Evolutionary conservation across 1,284 basidiomycete genomes (phyloP).

Genomic region (Peniophora sp.): DNA sequence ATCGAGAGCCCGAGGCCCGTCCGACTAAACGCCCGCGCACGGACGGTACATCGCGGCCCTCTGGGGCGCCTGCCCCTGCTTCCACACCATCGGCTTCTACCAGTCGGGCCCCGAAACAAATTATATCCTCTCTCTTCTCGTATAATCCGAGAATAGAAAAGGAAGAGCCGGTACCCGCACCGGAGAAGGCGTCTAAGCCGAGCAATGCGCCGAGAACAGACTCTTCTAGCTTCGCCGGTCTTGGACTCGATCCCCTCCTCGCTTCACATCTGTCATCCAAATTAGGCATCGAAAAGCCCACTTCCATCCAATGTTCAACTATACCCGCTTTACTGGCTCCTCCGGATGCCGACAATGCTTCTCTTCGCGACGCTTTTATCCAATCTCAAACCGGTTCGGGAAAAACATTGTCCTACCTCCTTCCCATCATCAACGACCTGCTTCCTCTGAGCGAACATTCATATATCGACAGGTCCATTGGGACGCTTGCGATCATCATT

Average conservation of each 20-base stretch:
- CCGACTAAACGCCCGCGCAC: slow-evolving; percentile 45
- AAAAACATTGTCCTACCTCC: slow-evolving; percentile 91
- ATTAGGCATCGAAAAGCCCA: slow-evolving; percentile 82
- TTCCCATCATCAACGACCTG: slow-evolving; percentile 93
- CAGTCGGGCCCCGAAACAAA: slow-evolving; percentile 42
- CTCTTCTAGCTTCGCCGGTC: slow-evolving; percentile 64
- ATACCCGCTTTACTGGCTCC: slow-evolving; percentile 64
- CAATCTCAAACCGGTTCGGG: slow-evolving; percentile 98
- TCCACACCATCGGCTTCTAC: slow-evolving; percentile 12
- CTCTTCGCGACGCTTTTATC: slow-evolving; percentile 80
- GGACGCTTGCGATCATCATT: slow-evolving; percentile 92
- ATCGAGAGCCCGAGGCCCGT: slow-evolving; percentile 12
- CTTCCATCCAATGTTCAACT: slow-evolving; percentile 82
- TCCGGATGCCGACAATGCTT: slow-evolving; percentile 27
- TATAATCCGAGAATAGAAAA: slow-evolving; percentile 65
- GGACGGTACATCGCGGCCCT: slow-evolving; percentile 17
- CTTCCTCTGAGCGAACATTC: slow-evolving; percentile 82
- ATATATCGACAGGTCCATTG: slow-evolving; percentile 81
- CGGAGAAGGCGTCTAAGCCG: slow-evolving; percentile 37
- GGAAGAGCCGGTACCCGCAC: slow-evolving; percentile 21
- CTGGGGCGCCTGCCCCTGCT: slow-evolving; percentile 13
- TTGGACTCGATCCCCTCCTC: slow-evolving; percentile 80
- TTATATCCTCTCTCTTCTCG: slow-evolving; percentile 90
- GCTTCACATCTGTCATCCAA: slow-evolving; percentile 74
- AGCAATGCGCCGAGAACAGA: slow-evolving; percentile 81